Conservation (phyloP, 140 eudicot species). For the Oenanthe javanica region DNA sequence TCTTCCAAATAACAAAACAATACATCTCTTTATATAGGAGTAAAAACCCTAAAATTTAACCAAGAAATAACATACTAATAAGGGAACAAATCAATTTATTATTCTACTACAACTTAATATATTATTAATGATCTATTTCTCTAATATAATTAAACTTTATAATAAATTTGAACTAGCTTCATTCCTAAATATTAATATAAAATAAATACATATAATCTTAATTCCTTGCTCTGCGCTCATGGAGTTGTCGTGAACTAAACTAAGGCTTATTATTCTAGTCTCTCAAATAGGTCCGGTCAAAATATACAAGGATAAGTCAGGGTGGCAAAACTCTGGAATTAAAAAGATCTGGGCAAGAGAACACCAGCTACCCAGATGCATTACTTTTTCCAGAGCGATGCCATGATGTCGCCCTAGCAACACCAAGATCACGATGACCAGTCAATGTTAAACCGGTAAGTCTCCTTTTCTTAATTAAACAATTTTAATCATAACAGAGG, state of each 20-base stretch:
- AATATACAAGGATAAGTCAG: background rate
- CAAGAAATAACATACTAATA: background rate
- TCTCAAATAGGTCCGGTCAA: background rate
- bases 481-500: background rate
- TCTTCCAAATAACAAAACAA: background rate
- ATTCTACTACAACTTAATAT: background rate
- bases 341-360: background rate
- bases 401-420: background rate
- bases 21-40: background rate
- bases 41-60: background rate
- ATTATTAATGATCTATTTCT: background rate
- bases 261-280: background rate
- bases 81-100: background rate
- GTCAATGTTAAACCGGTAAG: background rate
- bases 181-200: background rate
- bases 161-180: background rate
- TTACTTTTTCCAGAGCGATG: background rate
- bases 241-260: too few relatives aligned
- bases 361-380: background rate
- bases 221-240: too few relatives aligned
- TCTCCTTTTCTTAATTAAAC: background rate
- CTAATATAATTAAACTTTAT: background rate
- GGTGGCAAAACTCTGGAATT: background rate
- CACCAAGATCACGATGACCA: background rate
- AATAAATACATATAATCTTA: too few relatives aligned